phyloP scores from a whole-genome alignment of 805 yeast genomes.

The Candida wancherniae region DNA sequence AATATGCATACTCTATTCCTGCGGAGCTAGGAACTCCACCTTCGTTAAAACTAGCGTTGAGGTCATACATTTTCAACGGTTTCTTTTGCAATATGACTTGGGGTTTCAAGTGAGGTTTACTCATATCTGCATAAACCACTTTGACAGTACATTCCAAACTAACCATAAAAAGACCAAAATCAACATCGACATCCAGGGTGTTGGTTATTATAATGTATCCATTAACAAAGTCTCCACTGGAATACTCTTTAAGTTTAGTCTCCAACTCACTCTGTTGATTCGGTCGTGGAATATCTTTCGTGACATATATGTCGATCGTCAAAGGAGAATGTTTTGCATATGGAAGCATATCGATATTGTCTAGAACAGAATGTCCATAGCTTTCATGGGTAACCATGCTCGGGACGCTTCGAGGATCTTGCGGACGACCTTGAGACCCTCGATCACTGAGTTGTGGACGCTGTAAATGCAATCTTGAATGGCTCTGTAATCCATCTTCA shows the following conservation, averaged over 20 bases:
- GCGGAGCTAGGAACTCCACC: constrained; percentile 49
- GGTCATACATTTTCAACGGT: constrained; percentile 56
- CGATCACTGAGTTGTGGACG: background rate
- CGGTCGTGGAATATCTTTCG: constrained; percentile 49
- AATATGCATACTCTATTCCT: constrained; percentile 41
- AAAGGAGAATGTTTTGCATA: constrained; percentile 39
- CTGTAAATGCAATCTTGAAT: constrained; percentile 3
- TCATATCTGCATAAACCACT: constrained; percentile 20
- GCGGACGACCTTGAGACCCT: constrained; percentile 1
- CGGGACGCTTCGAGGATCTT: constrained; percentile 2
- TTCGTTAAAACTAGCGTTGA: constrained; percentile 53
- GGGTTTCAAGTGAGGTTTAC: constrained; percentile 17
- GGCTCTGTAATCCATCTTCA: constrained; percentile 16
- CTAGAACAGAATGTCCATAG: constrained; percentile 46
- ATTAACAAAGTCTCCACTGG: constrained; percentile 38
- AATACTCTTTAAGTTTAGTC: constrained; percentile 41
- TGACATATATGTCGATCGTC: constrained; percentile 46
- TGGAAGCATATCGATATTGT: constrained; percentile 47
- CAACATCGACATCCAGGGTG: constrained; percentile 38
- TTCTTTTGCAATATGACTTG: constrained; percentile 40
- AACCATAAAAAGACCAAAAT: constrained; percentile 39
- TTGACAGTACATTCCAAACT: constrained; percentile 33
- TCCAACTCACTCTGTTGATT: constrained; percentile 36
- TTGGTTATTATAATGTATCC: constrained; percentile 47
- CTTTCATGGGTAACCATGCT: constrained; percentile 15